Evolutionary conservation across 176 grass and related monocot species (phyloP).

Genomic region (Avena sativa): DNA sequence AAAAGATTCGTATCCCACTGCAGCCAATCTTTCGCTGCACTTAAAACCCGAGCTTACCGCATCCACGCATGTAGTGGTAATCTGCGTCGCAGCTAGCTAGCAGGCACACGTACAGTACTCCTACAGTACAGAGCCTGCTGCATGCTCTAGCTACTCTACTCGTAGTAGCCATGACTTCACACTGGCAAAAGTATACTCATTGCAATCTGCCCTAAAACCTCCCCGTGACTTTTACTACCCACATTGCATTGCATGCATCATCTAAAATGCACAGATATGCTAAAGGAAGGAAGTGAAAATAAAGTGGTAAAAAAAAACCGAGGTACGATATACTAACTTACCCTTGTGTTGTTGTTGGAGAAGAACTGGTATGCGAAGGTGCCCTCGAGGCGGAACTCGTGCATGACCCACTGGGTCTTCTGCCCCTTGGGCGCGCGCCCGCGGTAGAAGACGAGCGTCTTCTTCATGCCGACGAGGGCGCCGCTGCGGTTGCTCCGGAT

Average conservation of each 20-base stretch:
- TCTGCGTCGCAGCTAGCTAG: background rate
- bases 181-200: conserved; percentile 6
- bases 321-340: no score
- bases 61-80: conserved; percentile 27
- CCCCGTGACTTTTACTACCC: background rate
- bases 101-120: background rate
- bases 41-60: conserved; percentile 19
- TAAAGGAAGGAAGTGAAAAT: no score
- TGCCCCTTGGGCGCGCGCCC: conserved; percentile 84
- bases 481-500: conserved; percentile 58
- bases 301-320: no score
- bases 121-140: background rate
- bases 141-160: background rate
- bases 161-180: conserved; percentile 25
- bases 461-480: conserved; percentile 92
- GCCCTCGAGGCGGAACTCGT: conserved; percentile 89
- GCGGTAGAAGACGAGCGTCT: conserved; percentile 95
- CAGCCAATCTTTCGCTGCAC: conserved; percentile 21
- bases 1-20: conserved; percentile 52
- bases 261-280: no score
- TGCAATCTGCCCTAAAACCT: conserved; percentile 1
- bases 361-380: conserved; percentile 71
- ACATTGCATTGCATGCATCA: conserved; percentile 1
- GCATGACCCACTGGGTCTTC: conserved; percentile 98
- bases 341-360: conserved; percentile 65